Evolutionary conservation across 1,284 basidiomycete species (phyloP), one percentile per base, ranked within the genome.

Genomic region (Peniophora sp.): DNA sequence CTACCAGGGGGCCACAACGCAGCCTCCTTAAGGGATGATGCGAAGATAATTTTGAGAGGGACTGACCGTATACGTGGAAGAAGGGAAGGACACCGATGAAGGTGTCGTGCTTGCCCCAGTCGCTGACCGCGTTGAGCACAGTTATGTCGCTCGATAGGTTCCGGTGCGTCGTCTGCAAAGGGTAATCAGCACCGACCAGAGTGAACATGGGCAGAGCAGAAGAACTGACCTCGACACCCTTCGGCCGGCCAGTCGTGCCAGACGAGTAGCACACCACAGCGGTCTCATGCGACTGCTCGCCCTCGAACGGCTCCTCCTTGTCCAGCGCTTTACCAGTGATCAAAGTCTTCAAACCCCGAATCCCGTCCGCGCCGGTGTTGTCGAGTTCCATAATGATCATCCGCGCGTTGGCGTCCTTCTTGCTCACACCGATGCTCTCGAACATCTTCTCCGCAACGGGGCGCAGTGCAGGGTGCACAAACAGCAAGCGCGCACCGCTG

Each of bases 11-110:
- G 27, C 27, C 27, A 32, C 27, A 32, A 32, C 27, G 6, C 27
- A 12, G 27, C 5, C 6, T 12, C 27, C 6, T 32, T 12, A 32
- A 5, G n/a, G 27, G 12, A 12, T 12, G 27, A 6, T 12, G 27
- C 6, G 27, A 32, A 32, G 27, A 12, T 32, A 6, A 32, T 32
- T 32, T 12, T 6, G 27, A 32, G 27, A 5, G 27, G 27, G 16
- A 41, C 38, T 17, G 53, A 75, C 80, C 80, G 57, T 80, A 85
- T 27, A 72, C 70, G 46, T 75, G 73, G 52, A 64, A 76, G 55
- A 77, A 79, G 1, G 81, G 80, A 10, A 77, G 57, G n/a, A 78
- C 62, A 10, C 69, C 74, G 1, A 75, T 55, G 38, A 69, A 60
- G 2, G 64, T 20, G 19, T 41, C 63, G 52, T 75, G 74, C 35